Evolutionary conservation across 306 rosid species (phyloP), one percentile per base, ranked within the genome.

Genomic region (Prunus kanzakura): DNA sequence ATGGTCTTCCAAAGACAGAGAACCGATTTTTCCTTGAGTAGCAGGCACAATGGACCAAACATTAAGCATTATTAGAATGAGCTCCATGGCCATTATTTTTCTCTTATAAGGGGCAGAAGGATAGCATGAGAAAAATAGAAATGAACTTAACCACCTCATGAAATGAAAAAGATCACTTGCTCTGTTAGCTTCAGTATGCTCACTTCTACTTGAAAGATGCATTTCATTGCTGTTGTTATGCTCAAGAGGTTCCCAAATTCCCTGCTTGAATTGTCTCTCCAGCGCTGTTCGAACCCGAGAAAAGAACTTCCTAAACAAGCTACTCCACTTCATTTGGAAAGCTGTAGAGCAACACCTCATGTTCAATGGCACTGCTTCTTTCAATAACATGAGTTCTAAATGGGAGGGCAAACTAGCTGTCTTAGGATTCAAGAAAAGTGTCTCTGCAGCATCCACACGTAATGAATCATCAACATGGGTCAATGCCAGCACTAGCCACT

Each of bases 51-150:
- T 76, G 69, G 97, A 82, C 99, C 99, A 95, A 76, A 91, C 82
- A 45, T 84, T 95, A 56, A 92, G 83, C 99, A 90, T 95, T 82
- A 89, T 85, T 78, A 87, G 75, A 70, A 95, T 79, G 75, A 95
- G 96, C 68, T 92, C 96, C 89, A 84, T 92, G 35, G 99, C 96
- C 99, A 95, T 92, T 84, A 90, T 89, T 86, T 92, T 95, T 82
- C 99, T 95, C 91, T 87, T 89, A 83, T 95, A 95, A 71, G 99
- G 97, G 68, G 97, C 99, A 69, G 99, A 90, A 63, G 99, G 99
- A 88, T 92, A 95, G 80, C 97, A 95, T 27, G 97, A 95, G 85
- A 89, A 92, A 83, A 92, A 95, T 73, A 95, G 88, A 85, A 90
- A 95, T 81, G 89, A 86, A 83, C 97, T 91, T 73, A 95, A 88